Base-by-base conservation (phyloP, 192 early-diverging fungal species). In the Backusella luteola region DNA sequence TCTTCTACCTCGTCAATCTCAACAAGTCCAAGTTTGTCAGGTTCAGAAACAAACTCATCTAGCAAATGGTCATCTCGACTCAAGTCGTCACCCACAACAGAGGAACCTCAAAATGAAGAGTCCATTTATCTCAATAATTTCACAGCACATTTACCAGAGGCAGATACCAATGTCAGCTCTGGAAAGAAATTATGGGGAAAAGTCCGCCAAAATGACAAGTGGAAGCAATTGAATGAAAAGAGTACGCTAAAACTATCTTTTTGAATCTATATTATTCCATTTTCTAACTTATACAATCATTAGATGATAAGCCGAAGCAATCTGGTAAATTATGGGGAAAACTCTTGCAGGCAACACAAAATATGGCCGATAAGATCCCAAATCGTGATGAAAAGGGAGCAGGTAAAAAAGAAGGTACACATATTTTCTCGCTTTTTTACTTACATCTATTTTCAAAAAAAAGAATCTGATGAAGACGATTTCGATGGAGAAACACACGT, bases 391-490 rank as follows among this genome's bases (percentile, higher is more conserved):
- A 80, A 6, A 75, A 80, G 34, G 79, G 73, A 21, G 74, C 79
- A 72, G 79, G 79, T 80, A 76, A 8, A 32, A 11, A 19, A 21
- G n/a, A 21, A 34, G 38, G 38, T 11, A 39, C 39, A 3, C 29
- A 4, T n/a, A 19, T 7, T 53, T 7, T 19, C 49, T 53, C 19
- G 6, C n/a, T 53, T 66, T 49, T 11, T 17, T 26, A 38, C 32
- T 32, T 32, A 32, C 32, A 32, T 32, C 32, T 32, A 32, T 32
- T 32, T 32, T 32, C 32, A 32, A 32, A 32, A 32, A n/a, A 35
- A 70, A 90, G 89, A 90, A 41, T 90, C 89, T n/a, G 89, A 90
- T 59, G 85, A 86, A 56, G 84, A 83, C 6, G 89, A 85, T 53
- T 76, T 76, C 52, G 85, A 90, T 59, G 87, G 85, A 36, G 89